Evolutionary conservation across 1,284 basidiomycete genomes (phyloP), one percentile per base, ranked within the genome.

Genomic region (Grifola frondosa): DNA sequence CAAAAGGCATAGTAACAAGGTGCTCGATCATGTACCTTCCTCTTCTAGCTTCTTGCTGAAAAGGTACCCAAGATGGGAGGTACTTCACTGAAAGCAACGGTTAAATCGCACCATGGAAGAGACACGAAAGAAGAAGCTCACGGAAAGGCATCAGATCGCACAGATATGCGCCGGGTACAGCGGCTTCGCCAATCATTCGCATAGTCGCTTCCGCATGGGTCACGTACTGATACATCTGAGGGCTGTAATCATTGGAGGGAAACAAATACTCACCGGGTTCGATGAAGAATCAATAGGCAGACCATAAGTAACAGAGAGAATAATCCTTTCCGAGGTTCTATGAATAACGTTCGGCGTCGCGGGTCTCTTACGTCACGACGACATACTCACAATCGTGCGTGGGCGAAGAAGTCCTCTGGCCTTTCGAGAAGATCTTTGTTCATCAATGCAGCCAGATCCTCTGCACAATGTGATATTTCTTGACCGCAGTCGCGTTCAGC

Each of bases 1-100:
- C 49, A 30, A 57, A 61, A 1, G 65, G 65, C 25, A 38, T 52
- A 15, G 54, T 44, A 9, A 59, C 58, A 28, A 63, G 41, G 2
- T 41, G 28, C 17, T 54, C 54, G 25, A 53, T 52, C 40, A 52
- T 49, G 13, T 39, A 23, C 7, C 46, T 34, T 30, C 59, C 63
- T 17, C 31, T 31, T 20, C 34, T 46, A 11, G 62, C 66, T n/a
- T 50, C 24, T 13, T 40, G 44, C 31, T 66, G 62, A 53, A 68
- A 70, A 3, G 66, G 67, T 16, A 69, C 46, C 66, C 68, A 69
- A 4, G 53, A 53, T 1, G 68, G 68, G 9, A 69, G 35, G 40
- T 65, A 53, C 15, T 56, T 57, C 47, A 68, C 66, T 66, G 26
- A 3, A 17, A 19, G n/a, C 17, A n/a, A 5, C 13, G 3, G 12